These are phyloP conservation scores for Lachnellula suecica DNA, from an alignment of 2,329 filamentous ascomycete genomes.

Conservation along the genomic window DNA sequence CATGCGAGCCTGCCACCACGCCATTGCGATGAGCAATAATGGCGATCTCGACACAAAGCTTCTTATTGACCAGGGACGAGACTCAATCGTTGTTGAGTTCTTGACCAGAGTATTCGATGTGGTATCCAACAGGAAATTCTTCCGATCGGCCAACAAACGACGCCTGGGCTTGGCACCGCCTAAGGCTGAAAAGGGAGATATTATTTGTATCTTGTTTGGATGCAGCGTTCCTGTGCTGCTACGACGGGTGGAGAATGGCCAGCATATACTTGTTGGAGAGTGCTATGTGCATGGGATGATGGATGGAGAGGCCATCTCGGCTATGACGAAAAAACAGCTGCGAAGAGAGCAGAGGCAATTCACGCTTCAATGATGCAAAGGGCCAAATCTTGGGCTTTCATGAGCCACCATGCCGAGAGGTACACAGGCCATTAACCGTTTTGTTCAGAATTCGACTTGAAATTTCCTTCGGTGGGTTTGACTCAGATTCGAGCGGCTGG, in stretches of 20 bases:
- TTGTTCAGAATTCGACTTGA: too few relatives aligned
- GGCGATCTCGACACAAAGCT: constrained; percentile 15
- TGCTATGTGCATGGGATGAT: constrained; percentile 14
- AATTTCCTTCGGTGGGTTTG: too few relatives aligned
- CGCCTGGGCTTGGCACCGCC: constrained; percentile 1
- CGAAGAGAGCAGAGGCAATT: too few relatives aligned
- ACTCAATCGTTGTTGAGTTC: constrained; percentile 6
- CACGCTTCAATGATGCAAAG: too few relatives aligned
- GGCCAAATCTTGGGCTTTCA: too few relatives aligned
- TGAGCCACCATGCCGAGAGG: too few relatives aligned
- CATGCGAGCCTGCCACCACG: constrained; percentile 15
- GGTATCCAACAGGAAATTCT: constrained; percentile 16
- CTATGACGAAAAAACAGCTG: too few relatives aligned
- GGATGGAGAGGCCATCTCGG: constrained; percentile 10
- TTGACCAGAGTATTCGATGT: constrained; percentile 16
- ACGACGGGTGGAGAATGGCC: background rate
- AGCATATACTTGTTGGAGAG: constrained; percentile 10
- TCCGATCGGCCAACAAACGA: background rate
- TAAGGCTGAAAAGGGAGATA: constrained; percentile 2
- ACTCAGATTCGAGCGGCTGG: too few relatives aligned
- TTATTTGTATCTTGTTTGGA: constrained; percentile 9
- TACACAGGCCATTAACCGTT: too few relatives aligned
- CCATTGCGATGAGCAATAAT: background rate
- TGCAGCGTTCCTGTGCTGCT: constrained; percentile 9
- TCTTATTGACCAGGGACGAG: constrained; percentile 2